Evolutionary conservation across 148 eudicot species (phyloP), one percentile per base, ranked within the genome.

Genomic region (Cornus suecica): DNA sequence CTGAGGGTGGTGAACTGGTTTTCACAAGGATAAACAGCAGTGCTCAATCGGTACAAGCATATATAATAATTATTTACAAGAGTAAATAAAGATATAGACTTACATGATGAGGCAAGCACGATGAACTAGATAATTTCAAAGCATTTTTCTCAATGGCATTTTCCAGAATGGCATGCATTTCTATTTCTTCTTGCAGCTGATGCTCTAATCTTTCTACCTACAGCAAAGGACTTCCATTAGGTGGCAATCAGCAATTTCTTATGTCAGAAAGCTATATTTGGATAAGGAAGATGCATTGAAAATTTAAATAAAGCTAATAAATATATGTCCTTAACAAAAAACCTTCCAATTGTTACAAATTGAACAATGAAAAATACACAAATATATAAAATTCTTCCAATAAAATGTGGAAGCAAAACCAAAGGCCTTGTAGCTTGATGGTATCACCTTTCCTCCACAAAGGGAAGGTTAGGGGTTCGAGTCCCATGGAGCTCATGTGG

Each of bases 121-220:
- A 75, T 52, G 63, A 42, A 23, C 78, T 24, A 8, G 65, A 34
- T 75, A 56, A 37, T 75, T 66, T 54, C 24, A 23, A 14, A 32
- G 65, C 71, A 75, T 52, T 52, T 30, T 67, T 31, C 34, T 67
- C 71, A 23, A 75, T 10, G 29, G 71, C 77, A 51, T 67, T 75
- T 75, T 75, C 52, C 71, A 75, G 71, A 67, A 67, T 66, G 63
- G 78, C 65, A 67, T 75, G 72, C 52, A 67, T 23, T 75, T 75
- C 31, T 23, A 66, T 30, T 67, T 75, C 78, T 66, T 75, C 72
- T 67, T 75, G 71, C 71, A 75, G 78, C 30, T 67, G 48, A 23
- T 67, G 29, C 25, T 67, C 48, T 75, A 75, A 67, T 67, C 48
- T 67, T 66, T 67, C 51, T 37, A 75, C 71, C 78, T 75, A 32